Conservation (phyloP, 2,329 filamentous ascomycete genomes). For the Lachnellula cervina region DNA sequence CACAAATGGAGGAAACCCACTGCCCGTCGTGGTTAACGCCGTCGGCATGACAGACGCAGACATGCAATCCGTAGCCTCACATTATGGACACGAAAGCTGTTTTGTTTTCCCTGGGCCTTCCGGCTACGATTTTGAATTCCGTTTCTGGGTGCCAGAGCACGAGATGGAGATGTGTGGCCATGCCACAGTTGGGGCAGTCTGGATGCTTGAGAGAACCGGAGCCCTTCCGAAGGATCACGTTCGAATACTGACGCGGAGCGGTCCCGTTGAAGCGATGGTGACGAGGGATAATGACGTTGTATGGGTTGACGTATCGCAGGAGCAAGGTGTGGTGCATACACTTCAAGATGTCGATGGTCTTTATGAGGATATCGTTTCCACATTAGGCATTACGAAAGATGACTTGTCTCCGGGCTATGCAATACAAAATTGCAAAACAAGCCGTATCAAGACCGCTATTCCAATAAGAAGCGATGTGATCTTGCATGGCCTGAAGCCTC, state of each 20-base stretch:
- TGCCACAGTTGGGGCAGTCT: conserved; percentile 6
- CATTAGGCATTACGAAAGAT: not conserved
- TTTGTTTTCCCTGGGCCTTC: not conserved
- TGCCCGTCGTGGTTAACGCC: conserved; percentile 1
- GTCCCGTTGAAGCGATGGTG: no score
- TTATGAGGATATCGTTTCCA: not conserved
- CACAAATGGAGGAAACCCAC: conserved; percentile 1
- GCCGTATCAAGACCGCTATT: no score
- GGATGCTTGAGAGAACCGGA: not conserved
- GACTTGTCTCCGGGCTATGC: not conserved
- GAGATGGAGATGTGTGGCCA: conserved; percentile 8
- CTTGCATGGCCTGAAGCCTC: not conserved
- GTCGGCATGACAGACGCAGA: no score
- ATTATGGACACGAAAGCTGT: no score
- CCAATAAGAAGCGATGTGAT: no score
- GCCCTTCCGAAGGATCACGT: not conserved
- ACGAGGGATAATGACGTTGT: no score
- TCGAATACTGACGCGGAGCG: not conserved
- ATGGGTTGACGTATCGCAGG: no score
- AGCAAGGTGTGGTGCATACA: no score
- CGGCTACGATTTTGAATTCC: conserved; percentile 3
- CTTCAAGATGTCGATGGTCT: no score
- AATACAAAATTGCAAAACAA: not conserved
- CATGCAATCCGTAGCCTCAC: no score
- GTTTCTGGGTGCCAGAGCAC: conserved; percentile 4